Conservation (phyloP, 1,139 yeast species). For the Pichia sp. region DNA sequence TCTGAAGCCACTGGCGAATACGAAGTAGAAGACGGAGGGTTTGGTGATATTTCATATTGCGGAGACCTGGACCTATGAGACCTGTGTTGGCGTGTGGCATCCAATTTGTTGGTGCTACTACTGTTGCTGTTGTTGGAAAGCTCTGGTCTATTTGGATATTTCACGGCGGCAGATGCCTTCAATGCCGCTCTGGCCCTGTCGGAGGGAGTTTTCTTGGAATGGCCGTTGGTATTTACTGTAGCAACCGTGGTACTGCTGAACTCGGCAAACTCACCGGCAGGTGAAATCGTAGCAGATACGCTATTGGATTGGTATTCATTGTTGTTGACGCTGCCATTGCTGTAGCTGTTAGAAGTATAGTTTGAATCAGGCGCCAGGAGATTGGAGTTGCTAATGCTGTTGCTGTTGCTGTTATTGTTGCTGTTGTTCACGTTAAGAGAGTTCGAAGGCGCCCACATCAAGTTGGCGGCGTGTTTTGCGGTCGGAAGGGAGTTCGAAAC, state of each 20-base stretch:
- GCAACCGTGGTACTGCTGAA: neutral
- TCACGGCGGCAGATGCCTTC: constrained; percentile 31
- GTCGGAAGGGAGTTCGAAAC: constrained; percentile 5
- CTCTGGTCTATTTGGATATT: constrained; percentile 25
- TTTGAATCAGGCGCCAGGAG: neutral
- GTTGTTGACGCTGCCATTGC: neutral
- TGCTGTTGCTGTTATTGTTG: neutral
- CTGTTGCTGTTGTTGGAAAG: constrained; percentile 6
- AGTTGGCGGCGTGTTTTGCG: constrained; percentile 45
- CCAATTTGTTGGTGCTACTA: neutral
- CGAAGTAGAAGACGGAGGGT: neutral
- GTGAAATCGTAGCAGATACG: neutral
- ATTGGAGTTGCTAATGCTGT: neutral
- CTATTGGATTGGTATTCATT: neutral
- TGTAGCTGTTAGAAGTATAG: neutral
- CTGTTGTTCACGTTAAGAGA: constrained; percentile 23
- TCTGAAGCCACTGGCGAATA: neutral
- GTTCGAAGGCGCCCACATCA: constrained; percentile 37
- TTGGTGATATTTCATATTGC: neutral
- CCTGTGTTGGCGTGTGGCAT: neutral
- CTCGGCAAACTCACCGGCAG: constrained; percentile 4
- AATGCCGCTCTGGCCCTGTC: constrained; percentile 31
- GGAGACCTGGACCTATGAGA: constrained; percentile 4
- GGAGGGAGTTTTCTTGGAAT: constrained; percentile 19
- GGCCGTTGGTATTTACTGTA: constrained; percentile 4